A percentile compares a stretch with the other conserved stretches of the same genome.
phyloP scores from a whole-genome alignment of 805 yeast genomes.

The Candida anglica region DNA sequence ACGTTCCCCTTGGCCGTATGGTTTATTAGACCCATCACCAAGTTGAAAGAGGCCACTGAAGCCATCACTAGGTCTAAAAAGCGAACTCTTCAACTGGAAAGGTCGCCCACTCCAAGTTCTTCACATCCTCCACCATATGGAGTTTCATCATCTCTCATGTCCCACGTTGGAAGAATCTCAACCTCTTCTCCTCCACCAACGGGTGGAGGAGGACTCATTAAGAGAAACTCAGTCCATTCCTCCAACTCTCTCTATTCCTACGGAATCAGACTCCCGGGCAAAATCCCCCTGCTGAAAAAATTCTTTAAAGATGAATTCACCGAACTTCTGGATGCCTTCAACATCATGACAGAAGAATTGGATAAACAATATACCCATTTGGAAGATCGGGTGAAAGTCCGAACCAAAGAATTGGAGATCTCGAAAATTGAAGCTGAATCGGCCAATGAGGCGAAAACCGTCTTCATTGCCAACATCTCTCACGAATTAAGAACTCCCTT shows the following conservation, averaged over 20 bases:
- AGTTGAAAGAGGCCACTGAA: conserved; percentile 80
- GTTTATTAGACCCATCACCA: conserved; percentile 79
- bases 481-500: conserved; percentile 94
- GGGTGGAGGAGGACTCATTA: neutral
- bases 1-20: conserved; percentile 82
- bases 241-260: conserved; percentile 20
- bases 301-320: conserved; percentile 79
- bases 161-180: neutral
- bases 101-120: conserved; percentile 1
- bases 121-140: conserved; percentile 6
- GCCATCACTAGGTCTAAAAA: conserved; percentile 48
- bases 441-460: conserved; percentile 96
- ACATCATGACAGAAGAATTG: conserved; percentile 85
- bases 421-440: conserved; percentile 88
- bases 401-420: conserved; percentile 85
- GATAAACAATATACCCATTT: conserved; percentile 78
- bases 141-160: neutral
- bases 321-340: conserved; percentile 83
- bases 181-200: neutral
- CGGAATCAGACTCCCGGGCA: conserved; percentile 37
- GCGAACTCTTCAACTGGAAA: conserved; percentile 11
- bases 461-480: conserved; percentile 86
- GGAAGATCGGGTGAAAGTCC: conserved; percentile 81
- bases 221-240: conserved; percentile 24
- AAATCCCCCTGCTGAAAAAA: conserved; percentile 35